A percentile compares a stretch with the other conserved stretches of the same genome.
These are phyloP conservation scores for Sugiyamaella chiloensis DNA, from an alignment of 805 yeast species.

Conservation along the genomic window DNA sequence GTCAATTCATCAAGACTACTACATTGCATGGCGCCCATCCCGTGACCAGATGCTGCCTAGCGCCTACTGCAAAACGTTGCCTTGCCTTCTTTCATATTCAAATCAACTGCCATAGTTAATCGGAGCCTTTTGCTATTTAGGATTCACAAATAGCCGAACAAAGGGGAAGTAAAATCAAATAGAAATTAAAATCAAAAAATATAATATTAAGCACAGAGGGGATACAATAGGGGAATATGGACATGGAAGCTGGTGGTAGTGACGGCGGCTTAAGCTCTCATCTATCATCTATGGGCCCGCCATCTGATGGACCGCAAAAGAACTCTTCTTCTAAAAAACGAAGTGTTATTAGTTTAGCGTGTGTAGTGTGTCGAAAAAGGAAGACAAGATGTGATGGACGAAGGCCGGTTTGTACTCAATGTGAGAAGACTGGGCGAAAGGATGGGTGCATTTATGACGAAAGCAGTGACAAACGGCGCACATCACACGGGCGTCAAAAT, in stretches of 20 bases:
- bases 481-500: slow-evolving; percentile 16
- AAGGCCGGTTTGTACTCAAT: slow-evolving; percentile 17
- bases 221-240: too few species aligned
- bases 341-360: slow-evolving; percentile 12
- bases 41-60: slow-evolving; percentile 1
- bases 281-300: slow-evolving; percentile 4
- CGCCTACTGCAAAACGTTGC: too few species aligned
- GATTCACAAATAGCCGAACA: too few species aligned
- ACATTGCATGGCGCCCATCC: slow-evolving; percentile 3
- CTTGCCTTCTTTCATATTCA: too few species aligned
- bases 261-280: too few species aligned
- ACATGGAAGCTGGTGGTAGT: too few species aligned
- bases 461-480: slow-evolving; percentile 17
- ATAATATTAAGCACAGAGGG: too few species aligned
- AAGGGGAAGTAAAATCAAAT: too few species aligned
- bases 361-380: slow-evolving; percentile 18
- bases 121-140: too few species aligned
- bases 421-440: slow-evolving; percentile 11
- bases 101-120: too few species aligned
- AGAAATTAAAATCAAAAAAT: too few species aligned
- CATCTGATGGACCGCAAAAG: neutral
- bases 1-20: too few species aligned
- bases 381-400: slow-evolving; percentile 20
- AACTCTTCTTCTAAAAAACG: slow-evolving; percentile 6
- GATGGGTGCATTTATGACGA: slow-evolving; percentile 18